Evolutionary conservation across 371 early-diverging fungal species (phyloP), one percentile per base, ranked within the genome.

Genomic region (Haplosporangium sp.): DNA sequence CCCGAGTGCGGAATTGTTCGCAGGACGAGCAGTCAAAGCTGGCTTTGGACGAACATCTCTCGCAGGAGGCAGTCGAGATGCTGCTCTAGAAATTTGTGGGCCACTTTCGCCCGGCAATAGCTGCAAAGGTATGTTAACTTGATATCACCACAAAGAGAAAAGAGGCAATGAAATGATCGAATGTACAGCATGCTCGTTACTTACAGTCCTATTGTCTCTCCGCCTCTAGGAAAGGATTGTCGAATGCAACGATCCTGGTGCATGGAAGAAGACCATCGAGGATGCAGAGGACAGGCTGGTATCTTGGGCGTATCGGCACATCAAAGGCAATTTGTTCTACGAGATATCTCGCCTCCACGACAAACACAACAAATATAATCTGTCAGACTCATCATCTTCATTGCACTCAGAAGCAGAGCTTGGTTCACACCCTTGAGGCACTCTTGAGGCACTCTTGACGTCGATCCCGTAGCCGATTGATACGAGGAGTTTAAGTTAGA

Each of bases 241-340:
- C 40, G 59, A 70, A 38, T 38, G 64, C 29, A 57, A 57, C 58
- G 69, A 55, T 9, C 55, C n/a, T 23, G 56, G 56, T 46, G 29
- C 56, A 47, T 71, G 64, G 71, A 43, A 43, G 61, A 20, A 7
- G 41, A 37, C 51, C 36, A 63, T 71, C 61, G 60, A 60, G 56
- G 56, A 64, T 23, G 41, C 61, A 21, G 64, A 64, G 38, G 50
- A 64, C 55, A 60, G 47, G 47, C 50, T 71, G 60, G 65, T 58
- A n/a, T 71, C 65, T 20, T 71, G 65, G 60, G 56, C 29, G 42
- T 5, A 50, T 41, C 55, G 71, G n/a, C 29, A 64, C 40, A 64
- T 64, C 55, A 71, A 71, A 53, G 71, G 64, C 12, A 71, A 64
- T 36, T 37, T 72, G 57, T 72, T 65, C 56, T 47, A 66, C 23